These are phyloP conservation scores for Durusdinium trenchii DNA, from an alignment of 73 alveolate genomes.

Conservation along the genomic window DNA sequence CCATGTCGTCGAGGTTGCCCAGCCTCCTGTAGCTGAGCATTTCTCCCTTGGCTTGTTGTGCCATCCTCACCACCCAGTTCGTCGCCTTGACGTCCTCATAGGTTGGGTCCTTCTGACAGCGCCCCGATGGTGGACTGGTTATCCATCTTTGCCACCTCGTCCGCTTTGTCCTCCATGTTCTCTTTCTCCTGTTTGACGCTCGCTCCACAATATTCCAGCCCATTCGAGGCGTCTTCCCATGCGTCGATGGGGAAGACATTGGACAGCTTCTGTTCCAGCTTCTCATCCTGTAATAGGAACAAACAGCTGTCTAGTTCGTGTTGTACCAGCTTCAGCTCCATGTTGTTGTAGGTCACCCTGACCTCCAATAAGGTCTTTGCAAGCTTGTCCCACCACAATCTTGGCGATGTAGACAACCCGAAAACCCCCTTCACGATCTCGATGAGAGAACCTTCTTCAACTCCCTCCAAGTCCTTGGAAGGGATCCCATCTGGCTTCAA, in stretches of 20 bases:
- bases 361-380: not conserved
- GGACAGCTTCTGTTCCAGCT: not conserved
- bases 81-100: slow-evolving; percentile 4
- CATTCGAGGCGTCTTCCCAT: not conserved
- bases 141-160: slow-evolving; percentile 36
- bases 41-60: not conserved
- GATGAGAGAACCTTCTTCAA: not conserved
- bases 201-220: not conserved
- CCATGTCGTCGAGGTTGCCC: too few relatives aligned
- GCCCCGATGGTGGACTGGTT: slow-evolving; percentile 21
- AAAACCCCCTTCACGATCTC: slow-evolving; percentile 55
- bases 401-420: slow-evolving; percentile 1
- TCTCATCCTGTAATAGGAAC: not conserved
- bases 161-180: not conserved
- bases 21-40: not conserved
- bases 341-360: not conserved
- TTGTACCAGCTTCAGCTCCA: not conserved
- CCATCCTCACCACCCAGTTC: not conserved
- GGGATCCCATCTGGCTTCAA: not conserved
- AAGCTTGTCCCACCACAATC: slow-evolving; percentile 39
- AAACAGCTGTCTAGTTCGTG: not conserved
- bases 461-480: not conserved
- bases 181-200: not conserved
- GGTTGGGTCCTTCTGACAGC: not conserved
- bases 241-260: not conserved